These are phyloP conservation scores for Anisogramma anomala DNA, from an alignment of 2,329 filamentous ascomycete genomes.

Conservation along the genomic window DNA sequence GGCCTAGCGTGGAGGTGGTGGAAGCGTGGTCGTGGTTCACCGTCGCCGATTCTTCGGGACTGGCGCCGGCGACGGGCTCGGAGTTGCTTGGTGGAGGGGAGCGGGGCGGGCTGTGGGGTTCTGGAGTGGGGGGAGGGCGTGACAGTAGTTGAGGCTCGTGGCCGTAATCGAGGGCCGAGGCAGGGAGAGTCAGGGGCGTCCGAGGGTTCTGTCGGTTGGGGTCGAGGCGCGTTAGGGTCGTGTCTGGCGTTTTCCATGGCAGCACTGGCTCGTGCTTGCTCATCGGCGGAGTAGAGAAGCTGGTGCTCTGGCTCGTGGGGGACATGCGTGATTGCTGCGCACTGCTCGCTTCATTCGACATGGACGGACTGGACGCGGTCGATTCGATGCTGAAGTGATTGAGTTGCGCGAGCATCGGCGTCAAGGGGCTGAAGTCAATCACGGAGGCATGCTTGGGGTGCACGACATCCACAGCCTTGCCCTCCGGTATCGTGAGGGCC, in stretches of 20 bases:
- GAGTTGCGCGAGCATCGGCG: constrained; percentile 10
- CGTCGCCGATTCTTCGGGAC: constrained; percentile 6
- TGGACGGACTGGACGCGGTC: constrained; percentile 1
- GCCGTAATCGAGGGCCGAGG: neutral
- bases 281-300: neutral
- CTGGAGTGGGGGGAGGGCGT: neutral
- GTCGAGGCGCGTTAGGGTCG: neutral
- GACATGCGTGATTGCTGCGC: constrained; percentile 3
- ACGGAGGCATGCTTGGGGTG: constrained; percentile 4
- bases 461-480: constrained; percentile 8
- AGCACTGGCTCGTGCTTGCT: neutral
- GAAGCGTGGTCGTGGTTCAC: constrained; percentile 6
- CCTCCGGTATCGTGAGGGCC: constrained; percentile 6
- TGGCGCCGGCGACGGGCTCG: neutral
- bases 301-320: constrained; percentile 3
- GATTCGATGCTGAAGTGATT: constrained; percentile 4
- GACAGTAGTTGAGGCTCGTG: neutral
- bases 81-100: neutral
- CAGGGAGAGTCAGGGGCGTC: constrained; percentile 2
- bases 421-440: constrained; percentile 9
- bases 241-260: neutral
- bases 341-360: constrained; percentile 1
- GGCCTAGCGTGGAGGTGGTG: constrained; percentile 5
- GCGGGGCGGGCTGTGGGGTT: neutral
- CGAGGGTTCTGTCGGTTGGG: neutral